Evolutionary conservation across 441 rosid genomes (phyloP).

Genomic region (Francoa sonchifolia): DNA sequence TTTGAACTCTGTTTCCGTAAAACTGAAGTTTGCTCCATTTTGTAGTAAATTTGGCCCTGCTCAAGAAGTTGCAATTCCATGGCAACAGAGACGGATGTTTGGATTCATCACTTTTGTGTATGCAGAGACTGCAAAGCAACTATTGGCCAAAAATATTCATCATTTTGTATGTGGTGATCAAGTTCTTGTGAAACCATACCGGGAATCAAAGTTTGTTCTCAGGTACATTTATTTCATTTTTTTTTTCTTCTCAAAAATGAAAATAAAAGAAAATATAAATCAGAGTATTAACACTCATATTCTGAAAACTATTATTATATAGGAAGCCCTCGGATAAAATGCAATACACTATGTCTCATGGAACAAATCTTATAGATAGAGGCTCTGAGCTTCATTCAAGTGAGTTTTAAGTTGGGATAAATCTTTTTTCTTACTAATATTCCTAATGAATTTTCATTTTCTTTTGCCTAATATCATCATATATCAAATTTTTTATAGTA

Average conservation of each 20-base stretch:
- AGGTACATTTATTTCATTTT: constrained; percentile 19
- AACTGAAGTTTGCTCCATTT: constrained; percentile 5
- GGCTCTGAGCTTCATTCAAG: constrained; percentile 44
- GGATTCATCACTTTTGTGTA: constrained; percentile 83
- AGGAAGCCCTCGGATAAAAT: constrained; percentile 46
- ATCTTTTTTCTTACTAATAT: neutral
- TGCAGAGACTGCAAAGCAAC: constrained; percentile 52
- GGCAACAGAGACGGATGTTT: constrained; percentile 84
- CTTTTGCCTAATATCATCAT: neutral
- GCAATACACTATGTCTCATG: constrained; percentile 26
- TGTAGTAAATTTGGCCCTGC: constrained; percentile 71
- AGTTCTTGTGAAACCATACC: constrained; percentile 85
- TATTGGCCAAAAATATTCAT: constrained; percentile 76
- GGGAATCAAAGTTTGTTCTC: constrained; percentile 63
- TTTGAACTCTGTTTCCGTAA: constrained; percentile 5
- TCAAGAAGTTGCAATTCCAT: constrained; percentile 90
- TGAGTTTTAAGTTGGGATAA: constrained; percentile 13
- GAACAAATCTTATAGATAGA: constrained; percentile 28
- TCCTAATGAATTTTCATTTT: neutral
- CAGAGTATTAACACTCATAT: neutral
- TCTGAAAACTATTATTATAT: constrained; percentile 2
- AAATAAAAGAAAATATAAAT: neutral
- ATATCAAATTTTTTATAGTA: constrained; percentile 16
- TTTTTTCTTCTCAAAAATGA: neutral
- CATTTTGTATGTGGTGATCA: constrained; percentile 87